Base-by-base conservation (phyloP, 2,329 filamentous ascomycete species). In the Cyanodermella asteris region DNA sequence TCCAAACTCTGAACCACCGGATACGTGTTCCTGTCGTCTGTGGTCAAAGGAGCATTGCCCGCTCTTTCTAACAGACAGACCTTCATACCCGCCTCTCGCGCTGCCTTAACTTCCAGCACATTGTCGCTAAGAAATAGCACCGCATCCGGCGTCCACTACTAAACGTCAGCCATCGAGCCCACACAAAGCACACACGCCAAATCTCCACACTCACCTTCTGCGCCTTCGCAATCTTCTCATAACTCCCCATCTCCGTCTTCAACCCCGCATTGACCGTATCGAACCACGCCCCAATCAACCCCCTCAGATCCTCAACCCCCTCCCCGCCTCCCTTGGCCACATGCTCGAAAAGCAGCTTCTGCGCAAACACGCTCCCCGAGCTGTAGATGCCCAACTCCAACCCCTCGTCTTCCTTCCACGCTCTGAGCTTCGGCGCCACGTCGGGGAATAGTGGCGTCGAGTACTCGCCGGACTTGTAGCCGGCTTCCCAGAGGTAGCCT, bases 81-180 rank as follows among this genome's bases (percentile, higher is more conserved):
- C 7, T 27, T 24, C 25, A 36, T 29, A 12, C 27, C 29, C 6
- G 34, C 33, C 13, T 28, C 18, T 7, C 27, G 13, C 9, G 34
- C 33, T 13, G 34, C 34, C 6, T 25, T 21, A 14, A 35, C 20
- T 25, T 36, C 34, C 24, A 26, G 28, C 6, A 35, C 31, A 25
- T 31, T 33, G 13, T 36, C 34, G 23, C 34, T 36, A 18, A 36
- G 21, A 28, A 36, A 36, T 23, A 35, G 23, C 4, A 36, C 27
- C 22, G 26, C 24, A n/a, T n/a, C n/a, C n/a, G n/a, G n/a, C n/a
- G n/a, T n/a, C n/a, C n/a, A n/a, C n/a, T n/a, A n/a, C n/a, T n/a
- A n/a, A n/a, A n/a, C n/a, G n/a, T n/a, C n/a, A n/a, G n/a, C n/a
- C n/a, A n/a, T n/a, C n/a, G n/a, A n/a, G n/a, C n/a, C n/a, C n/a